Conservation (phyloP, 2,329 filamentous ascomycete species). For the Hyphodiscus sp. region DNA sequence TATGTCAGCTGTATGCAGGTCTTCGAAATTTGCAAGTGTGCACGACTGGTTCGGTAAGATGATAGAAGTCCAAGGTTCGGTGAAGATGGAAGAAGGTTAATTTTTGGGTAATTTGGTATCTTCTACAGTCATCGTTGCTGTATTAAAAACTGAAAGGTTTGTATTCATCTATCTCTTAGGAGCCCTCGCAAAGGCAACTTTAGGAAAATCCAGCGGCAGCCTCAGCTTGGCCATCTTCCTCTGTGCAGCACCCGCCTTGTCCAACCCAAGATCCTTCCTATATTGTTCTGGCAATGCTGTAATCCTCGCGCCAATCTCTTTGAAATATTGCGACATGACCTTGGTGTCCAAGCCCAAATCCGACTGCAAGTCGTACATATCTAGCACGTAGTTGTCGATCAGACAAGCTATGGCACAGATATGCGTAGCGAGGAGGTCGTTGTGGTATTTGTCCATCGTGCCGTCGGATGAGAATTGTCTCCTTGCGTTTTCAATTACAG, state of each 20-base stretch:
- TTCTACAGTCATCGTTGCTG: no score
- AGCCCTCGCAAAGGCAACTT: constrained; percentile 32
- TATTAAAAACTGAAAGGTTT: no score
- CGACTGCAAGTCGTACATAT: constrained; percentile 61
- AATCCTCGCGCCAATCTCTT: constrained; percentile 67
- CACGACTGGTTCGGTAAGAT: no score
- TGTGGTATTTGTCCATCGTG: constrained; percentile 63
- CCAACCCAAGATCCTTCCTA: constrained; percentile 46
- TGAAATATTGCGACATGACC: constrained; percentile 64
- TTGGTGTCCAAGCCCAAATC: constrained; percentile 68
- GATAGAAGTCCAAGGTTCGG: no score
- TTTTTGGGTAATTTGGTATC: no score
- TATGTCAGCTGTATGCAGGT: not conserved
- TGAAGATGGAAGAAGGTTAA: no score
- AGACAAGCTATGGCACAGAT: constrained; percentile 65
- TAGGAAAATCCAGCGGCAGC: constrained; percentile 79
- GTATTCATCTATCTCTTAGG: constrained; percentile 7
- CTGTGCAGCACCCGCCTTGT: constrained; percentile 52
- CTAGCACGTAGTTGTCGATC: constrained; percentile 66
- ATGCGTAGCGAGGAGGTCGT: constrained; percentile 67
- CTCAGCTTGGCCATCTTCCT: constrained; percentile 64
- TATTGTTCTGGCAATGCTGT: constrained; percentile 39
- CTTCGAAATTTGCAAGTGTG: no score
- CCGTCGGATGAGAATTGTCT: constrained; percentile 61
- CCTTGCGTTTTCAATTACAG: constrained; percentile 59